A percentile compares a stretch with the other conserved stretches of the same genome.
Evolutionary conservation across 2,329 filamentous ascomycete species (phyloP).

Genomic region (Graphiopsis chlorocephala): DNA sequence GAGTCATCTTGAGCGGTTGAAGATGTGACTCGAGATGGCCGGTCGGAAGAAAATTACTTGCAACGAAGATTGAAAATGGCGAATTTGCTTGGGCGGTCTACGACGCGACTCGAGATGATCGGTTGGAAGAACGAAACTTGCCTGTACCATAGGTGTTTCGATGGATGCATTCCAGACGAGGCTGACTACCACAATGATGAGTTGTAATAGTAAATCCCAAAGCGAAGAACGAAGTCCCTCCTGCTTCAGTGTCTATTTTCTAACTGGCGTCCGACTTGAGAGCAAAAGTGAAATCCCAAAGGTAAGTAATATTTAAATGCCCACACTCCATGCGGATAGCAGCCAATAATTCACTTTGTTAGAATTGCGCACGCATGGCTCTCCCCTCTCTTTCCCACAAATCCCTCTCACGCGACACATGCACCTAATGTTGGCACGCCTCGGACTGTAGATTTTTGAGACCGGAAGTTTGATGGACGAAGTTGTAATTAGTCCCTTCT

Average conservation of each 20-base stretch:
- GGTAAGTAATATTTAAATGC: background rate
- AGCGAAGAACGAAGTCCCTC: background rate
- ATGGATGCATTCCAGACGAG: background rate
- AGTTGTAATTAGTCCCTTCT: background rate
- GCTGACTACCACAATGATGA: background rate
- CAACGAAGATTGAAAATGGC: constrained; percentile 74
- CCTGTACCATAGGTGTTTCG: background rate
- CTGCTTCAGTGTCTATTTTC: background rate
- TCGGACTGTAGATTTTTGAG: background rate
- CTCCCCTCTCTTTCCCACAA: background rate
- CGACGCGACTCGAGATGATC: background rate
- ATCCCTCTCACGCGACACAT: background rate
- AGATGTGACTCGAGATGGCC: constrained; percentile 59
- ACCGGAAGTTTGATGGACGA: background rate
- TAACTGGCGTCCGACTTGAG: background rate
- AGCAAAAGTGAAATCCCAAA: background rate
- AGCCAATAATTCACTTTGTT: background rate
- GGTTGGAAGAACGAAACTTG: background rate
- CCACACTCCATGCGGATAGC: background rate
- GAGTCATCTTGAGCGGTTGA: constrained; percentile 25
- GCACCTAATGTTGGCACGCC: background rate
- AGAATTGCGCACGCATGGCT: background rate
- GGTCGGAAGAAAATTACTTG: no score
- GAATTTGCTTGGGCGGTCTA: constrained; percentile 26
- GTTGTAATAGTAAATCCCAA: background rate